Conservation (phyloP, 2,329 filamentous ascomycete species). For the Ophiostoma novo-ulmi region DNA sequence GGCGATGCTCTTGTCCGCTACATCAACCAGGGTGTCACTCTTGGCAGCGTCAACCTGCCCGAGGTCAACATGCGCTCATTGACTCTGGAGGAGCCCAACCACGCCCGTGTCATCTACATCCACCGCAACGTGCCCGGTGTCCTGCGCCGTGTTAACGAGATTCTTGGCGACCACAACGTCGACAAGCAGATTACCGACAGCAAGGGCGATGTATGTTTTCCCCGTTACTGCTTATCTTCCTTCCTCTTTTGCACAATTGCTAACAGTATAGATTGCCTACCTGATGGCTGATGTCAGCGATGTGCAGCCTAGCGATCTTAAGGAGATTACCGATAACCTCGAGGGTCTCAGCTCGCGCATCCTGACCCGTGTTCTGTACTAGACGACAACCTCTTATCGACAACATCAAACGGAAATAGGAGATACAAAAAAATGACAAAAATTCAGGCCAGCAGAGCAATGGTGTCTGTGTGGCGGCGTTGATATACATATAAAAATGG, state of each 20-base stretch:
- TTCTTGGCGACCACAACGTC: conserved; percentile 91
- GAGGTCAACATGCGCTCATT: conserved; percentile 87
- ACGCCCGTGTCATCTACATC: conserved; percentile 90
- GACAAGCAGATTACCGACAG: conserved; percentile 98
- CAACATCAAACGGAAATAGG: conserved; percentile 11
- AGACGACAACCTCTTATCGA: conserved; percentile 21
- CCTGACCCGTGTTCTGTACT: conserved; percentile 46
- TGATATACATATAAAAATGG: conserved; percentile 13
- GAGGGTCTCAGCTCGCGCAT: conserved; percentile 65
- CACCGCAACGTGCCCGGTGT: conserved; percentile 97
- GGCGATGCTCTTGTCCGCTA: conserved; percentile 82
- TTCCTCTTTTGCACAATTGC: background rate
- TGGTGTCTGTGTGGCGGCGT: conserved; percentile 15
- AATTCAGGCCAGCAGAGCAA: conserved; percentile 9
- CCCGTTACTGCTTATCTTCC: background rate
- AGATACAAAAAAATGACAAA: conserved; percentile 6
- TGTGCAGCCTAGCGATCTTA: conserved; percentile 74
- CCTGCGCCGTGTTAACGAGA: conserved; percentile 88
- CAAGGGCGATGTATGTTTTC: conserved; percentile 65
- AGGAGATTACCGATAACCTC: conserved; percentile 75
- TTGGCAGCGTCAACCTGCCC: conserved; percentile 94
- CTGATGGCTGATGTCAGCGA: conserved; percentile 96
- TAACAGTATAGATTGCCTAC: conserved; percentile 55
- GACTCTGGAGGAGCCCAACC: conserved; percentile 81
- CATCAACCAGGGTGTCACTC: conserved; percentile 88